Conservation (phyloP, 768 basidiomycete genomes). For the Mycena olivaceomarginata region DNA sequence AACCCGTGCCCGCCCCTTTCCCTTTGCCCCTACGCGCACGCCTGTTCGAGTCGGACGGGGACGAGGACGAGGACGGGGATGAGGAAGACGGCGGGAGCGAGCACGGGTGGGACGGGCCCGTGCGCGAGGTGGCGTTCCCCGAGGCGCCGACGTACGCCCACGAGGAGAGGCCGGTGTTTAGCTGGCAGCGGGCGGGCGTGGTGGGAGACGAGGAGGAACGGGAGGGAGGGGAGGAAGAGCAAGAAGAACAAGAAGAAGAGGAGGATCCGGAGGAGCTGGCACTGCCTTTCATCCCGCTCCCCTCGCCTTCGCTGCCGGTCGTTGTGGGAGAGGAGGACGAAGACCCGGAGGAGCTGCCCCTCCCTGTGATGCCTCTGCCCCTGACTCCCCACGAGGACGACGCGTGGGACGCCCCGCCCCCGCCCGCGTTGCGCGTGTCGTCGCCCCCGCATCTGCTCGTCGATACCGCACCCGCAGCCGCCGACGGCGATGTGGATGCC, state of each 20-base stretch:
- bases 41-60: background rate
- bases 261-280: constrained; percentile 37
- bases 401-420: background rate
- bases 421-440: background rate
- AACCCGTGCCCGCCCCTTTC: background rate
- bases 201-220: background rate
- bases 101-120: background rate
- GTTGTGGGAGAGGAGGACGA: background rate
- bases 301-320: background rate
- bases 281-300: constrained; percentile 26
- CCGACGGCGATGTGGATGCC: background rate
- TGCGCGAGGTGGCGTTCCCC: background rate
- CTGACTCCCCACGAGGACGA: too few relatives aligned
- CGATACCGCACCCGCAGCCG: background rate
- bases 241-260: too few relatives aligned
- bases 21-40: background rate
- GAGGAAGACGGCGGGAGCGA: background rate
- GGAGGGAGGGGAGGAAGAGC: background rate
- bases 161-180: too few relatives aligned
- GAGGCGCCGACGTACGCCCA: background rate
- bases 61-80: background rate
- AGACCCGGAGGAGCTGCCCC: too few relatives aligned
- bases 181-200: too few relatives aligned
- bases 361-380: too few relatives aligned
- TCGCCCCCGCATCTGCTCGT: constrained; percentile 3